These are phyloP conservation scores for Alliaria petiolata DNA, from an alignment of 345 rosid genomes.

Conservation along the genomic window DNA sequence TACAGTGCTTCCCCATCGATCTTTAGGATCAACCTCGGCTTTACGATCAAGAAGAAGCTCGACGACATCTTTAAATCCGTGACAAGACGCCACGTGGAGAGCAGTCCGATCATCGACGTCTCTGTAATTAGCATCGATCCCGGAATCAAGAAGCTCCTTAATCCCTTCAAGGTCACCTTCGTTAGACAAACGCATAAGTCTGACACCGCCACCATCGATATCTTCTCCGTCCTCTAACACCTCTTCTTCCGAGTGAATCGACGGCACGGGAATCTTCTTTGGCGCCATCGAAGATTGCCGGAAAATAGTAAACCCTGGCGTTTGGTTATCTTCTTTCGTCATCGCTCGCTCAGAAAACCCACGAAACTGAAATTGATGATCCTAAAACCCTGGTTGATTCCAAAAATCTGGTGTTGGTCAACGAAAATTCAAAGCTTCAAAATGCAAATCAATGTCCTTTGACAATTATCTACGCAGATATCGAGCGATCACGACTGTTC, in stretches of 20 bases:
- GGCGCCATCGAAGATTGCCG: constrained; percentile 75
- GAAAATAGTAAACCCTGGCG: constrained; percentile 49
- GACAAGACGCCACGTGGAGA: constrained; percentile 86
- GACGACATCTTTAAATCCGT: constrained; percentile 56
- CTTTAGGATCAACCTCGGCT: constrained; percentile 57
- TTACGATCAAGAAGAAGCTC: constrained; percentile 53
- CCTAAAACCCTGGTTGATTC: background rate
- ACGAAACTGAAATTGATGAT: background rate
- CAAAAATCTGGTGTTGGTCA: constrained; percentile 9
- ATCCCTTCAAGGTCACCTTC: constrained; percentile 79
- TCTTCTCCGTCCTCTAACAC: constrained; percentile 40
- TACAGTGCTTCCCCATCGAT: constrained; percentile 98
- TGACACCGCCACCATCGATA: constrained; percentile 51
- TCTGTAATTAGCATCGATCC: constrained; percentile 63
- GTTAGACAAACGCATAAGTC: constrained; percentile 63
- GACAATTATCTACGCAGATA: no score
- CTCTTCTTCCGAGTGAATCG: constrained; percentile 35
- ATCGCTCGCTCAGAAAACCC: constrained; percentile 25
- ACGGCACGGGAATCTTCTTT: constrained; percentile 38
- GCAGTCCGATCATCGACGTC: constrained; percentile 82
- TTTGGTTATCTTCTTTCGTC: constrained; percentile 47
- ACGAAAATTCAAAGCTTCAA: background rate
- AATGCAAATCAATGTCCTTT: no score
- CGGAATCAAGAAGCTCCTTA: constrained; percentile 62
- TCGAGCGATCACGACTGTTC: no score